Evolutionary conservation across 2,329 filamentous ascomycete species (phyloP).

Genomic region (Phialocephala sp.): DNA sequence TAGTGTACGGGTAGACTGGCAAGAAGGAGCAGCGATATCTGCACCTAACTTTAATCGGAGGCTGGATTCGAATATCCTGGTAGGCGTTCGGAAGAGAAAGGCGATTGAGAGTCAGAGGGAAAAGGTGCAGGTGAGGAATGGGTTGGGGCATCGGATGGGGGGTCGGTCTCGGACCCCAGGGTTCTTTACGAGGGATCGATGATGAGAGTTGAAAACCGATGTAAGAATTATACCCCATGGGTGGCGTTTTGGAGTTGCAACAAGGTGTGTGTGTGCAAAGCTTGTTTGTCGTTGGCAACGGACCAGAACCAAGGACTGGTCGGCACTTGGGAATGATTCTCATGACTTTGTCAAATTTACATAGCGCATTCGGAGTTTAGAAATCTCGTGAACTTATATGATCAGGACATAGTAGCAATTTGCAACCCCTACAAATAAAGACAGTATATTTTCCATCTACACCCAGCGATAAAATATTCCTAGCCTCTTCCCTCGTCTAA

Average conservation of each 20-base stretch:
- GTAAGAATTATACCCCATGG: not conserved
- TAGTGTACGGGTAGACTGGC: not conserved
- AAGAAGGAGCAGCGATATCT: not conserved
- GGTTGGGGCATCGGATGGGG: not conserved
- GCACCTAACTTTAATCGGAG: not conserved
- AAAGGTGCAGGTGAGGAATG: not conserved
- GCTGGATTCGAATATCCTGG: not conserved
- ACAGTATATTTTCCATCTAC: too few relatives aligned
- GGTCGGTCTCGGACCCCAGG: not conserved
- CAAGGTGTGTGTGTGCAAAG: not conserved
- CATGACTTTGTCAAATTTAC: not conserved
- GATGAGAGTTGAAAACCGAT: not conserved
- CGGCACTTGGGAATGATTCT: not conserved
- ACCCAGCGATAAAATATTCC: too few relatives aligned
- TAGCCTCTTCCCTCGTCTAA: too few relatives aligned
- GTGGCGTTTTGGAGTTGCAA: not conserved
- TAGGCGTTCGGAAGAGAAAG: not conserved
- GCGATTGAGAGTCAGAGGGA: not conserved
- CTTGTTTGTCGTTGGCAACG: not conserved
- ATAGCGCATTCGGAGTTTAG: too few relatives aligned
- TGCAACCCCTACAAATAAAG: too few relatives aligned
- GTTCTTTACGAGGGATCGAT: not conserved
- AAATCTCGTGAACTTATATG: too few relatives aligned
- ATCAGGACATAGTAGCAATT: too few relatives aligned
- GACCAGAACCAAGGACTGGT: too few relatives aligned